phyloP scores from a whole-genome alignment of 495 filamentous ascomycete species.

The Penicillium subrubescens region DNA sequence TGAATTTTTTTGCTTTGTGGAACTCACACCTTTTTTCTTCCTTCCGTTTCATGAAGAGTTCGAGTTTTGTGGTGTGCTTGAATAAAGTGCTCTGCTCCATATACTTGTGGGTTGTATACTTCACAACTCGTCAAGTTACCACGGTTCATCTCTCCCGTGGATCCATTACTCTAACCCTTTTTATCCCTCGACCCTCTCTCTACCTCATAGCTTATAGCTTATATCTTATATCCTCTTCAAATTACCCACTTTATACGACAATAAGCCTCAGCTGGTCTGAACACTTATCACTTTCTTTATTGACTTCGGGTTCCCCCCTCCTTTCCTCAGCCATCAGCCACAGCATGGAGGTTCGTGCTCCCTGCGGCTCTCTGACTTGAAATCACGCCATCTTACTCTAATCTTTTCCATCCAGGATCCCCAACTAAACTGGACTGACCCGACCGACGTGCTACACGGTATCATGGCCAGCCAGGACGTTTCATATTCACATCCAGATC shows the following conservation, averaged over 20 bases:
- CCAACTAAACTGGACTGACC: constrained; percentile 31
- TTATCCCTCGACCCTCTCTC: not conserved
- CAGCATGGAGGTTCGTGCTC: constrained; percentile 26
- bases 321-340: not conserved
- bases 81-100: too few species aligned
- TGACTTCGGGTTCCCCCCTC: not conserved
- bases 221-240: not conserved
- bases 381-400: constrained; percentile 3
- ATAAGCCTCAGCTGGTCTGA: constrained; percentile 1
- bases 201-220: not conserved
- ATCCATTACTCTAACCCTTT: not conserved
- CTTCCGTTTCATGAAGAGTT: not conserved
- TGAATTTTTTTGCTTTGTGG: not conserved
- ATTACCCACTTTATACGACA: not conserved
- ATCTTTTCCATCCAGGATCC: constrained; percentile 7
- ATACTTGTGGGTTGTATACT: not conserved
- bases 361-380: not conserved
- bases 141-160: not conserved
- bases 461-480: constrained; percentile 32
- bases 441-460: constrained; percentile 40
- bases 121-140: not conserved
- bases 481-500: constrained; percentile 13
- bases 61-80: not conserved
- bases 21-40: not conserved
- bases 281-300: not conserved